Conservation (phyloP, 495 filamentous ascomycete genomes). For the Lepidopterella palustris region DNA sequence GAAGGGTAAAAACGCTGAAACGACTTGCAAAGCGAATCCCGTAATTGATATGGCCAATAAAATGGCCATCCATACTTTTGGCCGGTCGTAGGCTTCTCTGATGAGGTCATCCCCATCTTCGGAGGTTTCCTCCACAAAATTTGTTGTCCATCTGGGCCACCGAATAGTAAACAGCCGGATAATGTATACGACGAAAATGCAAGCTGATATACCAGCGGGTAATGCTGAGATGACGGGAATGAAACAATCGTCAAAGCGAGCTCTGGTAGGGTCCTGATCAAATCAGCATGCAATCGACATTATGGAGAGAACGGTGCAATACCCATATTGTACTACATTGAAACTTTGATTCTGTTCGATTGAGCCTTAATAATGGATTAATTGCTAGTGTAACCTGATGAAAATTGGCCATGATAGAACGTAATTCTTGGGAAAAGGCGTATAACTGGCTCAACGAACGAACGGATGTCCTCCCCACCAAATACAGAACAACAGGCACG, state of each 20-base stretch:
- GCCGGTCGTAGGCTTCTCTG: slow-evolving; percentile 26
- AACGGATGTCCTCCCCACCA: background rate
- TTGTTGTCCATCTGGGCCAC: slow-evolving; percentile 45
- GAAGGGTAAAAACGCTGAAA: slow-evolving; percentile 37
- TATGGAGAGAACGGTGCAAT: background rate
- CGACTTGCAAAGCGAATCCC: slow-evolving; percentile 40
- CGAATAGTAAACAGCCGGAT: slow-evolving; percentile 28
- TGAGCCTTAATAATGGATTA: background rate
- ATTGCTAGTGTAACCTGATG: background rate
- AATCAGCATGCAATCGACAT: background rate
- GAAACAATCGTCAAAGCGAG: slow-evolving; percentile 44
- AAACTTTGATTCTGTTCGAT: background rate
- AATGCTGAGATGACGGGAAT: slow-evolving; percentile 44
- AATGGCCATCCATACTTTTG: background rate
- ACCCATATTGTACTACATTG: slow-evolving; percentile 24
- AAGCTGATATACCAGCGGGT: slow-evolving; percentile 40
- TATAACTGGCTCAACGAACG: background rate
- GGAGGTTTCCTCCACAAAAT: slow-evolving; percentile 45
- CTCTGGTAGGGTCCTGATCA: slow-evolving; percentile 45
- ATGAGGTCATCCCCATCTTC: slow-evolving; percentile 30
- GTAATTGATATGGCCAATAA: slow-evolving; percentile 37
- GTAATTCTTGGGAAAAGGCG: background rate
- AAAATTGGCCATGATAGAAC: background rate
- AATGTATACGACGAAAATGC: slow-evolving; percentile 39
- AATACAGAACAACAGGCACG: background rate